These are phyloP conservation scores for Dacryopinax primogenitus DNA, from an alignment of 768 basidiomycete genomes.

Conservation along the genomic window DNA sequence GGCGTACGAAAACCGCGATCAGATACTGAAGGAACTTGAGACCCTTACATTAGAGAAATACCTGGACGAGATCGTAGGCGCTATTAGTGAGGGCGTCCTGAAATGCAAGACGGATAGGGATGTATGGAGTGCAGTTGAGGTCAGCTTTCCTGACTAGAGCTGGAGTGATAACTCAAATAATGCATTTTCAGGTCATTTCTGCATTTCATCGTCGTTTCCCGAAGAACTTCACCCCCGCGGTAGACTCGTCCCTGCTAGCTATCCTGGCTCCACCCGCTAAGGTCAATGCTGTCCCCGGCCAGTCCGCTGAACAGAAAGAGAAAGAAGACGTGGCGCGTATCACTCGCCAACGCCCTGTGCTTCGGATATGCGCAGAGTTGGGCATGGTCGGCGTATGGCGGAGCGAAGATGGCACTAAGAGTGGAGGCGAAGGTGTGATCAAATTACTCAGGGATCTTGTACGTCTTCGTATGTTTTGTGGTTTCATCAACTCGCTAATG, in stretches of 20 bases:
- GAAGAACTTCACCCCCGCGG: constrained; percentile 56
- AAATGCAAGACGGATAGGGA: constrained; percentile 90
- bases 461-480: constrained; percentile 24
- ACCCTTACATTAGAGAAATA: constrained; percentile 88
- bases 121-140: constrained; percentile 84
- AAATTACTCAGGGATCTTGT: constrained; percentile 76
- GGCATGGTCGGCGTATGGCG: constrained; percentile 75
- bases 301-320: constrained; percentile 71
- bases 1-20: constrained; percentile 66
- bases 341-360: constrained; percentile 64
- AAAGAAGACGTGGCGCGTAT: constrained; percentile 79
- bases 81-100: constrained; percentile 68
- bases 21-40: constrained; percentile 85
- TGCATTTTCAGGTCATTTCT: constrained; percentile 56
- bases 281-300: constrained; percentile 40
- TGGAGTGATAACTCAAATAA: background rate
- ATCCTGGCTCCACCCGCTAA: constrained; percentile 27
- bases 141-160: constrained; percentile 28
- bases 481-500: constrained; percentile 15
- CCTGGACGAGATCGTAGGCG: constrained; percentile 83
- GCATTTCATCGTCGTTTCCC: constrained; percentile 80
- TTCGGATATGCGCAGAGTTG: constrained; percentile 81
- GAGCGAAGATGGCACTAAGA: constrained; percentile 47
- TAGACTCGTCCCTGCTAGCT: constrained; percentile 45
- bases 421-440: constrained; percentile 83